Base-by-base conservation (phyloP, 1,284 basidiomycete genomes). In the Hypsizygus ulmarius region DNA sequence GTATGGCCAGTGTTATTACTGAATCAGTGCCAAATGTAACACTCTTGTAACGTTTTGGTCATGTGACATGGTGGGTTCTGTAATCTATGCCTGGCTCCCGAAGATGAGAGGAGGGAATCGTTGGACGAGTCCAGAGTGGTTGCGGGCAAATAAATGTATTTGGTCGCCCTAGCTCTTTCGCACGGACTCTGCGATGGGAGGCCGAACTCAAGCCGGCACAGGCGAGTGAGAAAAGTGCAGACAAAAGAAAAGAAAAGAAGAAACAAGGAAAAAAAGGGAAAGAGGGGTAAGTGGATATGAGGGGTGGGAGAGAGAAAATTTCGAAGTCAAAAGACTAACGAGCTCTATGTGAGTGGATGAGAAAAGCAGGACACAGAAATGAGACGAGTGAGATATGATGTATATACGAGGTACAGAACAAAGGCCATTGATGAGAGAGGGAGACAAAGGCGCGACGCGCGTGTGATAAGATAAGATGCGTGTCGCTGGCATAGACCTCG, bases 161-260 rank as follows among this genome's bases (percentile, higher is more conserved):
- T 32, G 39, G 29, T 41, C 39, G 39, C 39, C 35, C 36, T 12
- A 45, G 43, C 36, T 45, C 43, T 45, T 38, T 30, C 35, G 43
- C 25, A 38, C 43, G 15, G 43, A 38, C 43, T 45, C 43, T 25
- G 16, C 7, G 36, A 45, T 38, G 36, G 43, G 25, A 38, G 35
- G 27, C 43, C 36, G 35, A 45, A 45, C 43, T 45, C 35, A 45
- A 45, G 36, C 43, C 25, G 36, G 43, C 43, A 30, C 3, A 21
- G 35, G 43, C 43, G 34, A 36, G 15, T 36, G 19, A 3, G 14
- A 11, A 25, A 15, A 15, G 25, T 21, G 25, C 18, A 21, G n/a
- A n/a, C n/a, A 28, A 40, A 40, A 21, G 39, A 40, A 28, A 40
- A 40, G 39, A 40, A 21, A 15, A 6, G 1, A 36, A 36, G n/a